Percentiles rank a stretch among this genome's conserved stretches.
Conservation (phyloP, 1,284 basidiomycete genomes). For the Rhizoctonia solani region DNA sequence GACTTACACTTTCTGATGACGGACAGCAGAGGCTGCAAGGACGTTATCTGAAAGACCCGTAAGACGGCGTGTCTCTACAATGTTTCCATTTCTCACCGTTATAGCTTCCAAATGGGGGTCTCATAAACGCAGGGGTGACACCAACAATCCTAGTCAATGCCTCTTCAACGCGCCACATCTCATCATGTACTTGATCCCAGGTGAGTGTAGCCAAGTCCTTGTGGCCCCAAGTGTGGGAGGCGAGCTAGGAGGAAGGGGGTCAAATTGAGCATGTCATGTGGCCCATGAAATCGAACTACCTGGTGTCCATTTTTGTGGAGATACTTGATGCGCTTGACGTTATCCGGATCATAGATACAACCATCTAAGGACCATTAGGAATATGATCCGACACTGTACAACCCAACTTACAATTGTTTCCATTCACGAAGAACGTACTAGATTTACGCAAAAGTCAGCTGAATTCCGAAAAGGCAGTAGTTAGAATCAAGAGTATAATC, state of each 20-base stretch:
- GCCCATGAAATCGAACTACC: neutral
- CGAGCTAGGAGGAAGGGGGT: constrained; percentile 21
- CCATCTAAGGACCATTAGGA: constrained; percentile 7
- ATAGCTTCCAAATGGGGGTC: constrained; percentile 38
- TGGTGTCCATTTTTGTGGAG: constrained; percentile 32
- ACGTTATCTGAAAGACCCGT: constrained; percentile 1
- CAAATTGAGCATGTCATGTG: neutral
- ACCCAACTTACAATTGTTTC: constrained; percentile 16
- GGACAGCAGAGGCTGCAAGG: constrained; percentile 6
- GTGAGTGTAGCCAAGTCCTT: constrained; percentile 24
- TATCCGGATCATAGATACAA: constrained; percentile 38
- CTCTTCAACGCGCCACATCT: constrained; percentile 34
- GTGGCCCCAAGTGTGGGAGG: constrained; percentile 37
- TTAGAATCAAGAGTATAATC: neutral
- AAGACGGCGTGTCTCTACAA: too few relatives aligned
- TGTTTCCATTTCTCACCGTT: constrained; percentile 35
- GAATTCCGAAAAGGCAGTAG: too few relatives aligned
- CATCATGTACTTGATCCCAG: constrained; percentile 37
- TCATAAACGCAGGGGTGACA: constrained; percentile 36
- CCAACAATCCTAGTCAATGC: constrained; percentile 33
- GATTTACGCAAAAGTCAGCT: too few relatives aligned
- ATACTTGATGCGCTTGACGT: constrained; percentile 34
- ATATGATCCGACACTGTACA: neutral
- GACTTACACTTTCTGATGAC: constrained; percentile 12
- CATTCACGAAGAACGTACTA: constrained; percentile 30